Percentiles rank a stretch among this genome's conserved stretches.
These are phyloP conservation scores for Dictyostelium capitatum DNA, from an alignment of 78 protist genomes.

Conservation along the genomic window DNA sequence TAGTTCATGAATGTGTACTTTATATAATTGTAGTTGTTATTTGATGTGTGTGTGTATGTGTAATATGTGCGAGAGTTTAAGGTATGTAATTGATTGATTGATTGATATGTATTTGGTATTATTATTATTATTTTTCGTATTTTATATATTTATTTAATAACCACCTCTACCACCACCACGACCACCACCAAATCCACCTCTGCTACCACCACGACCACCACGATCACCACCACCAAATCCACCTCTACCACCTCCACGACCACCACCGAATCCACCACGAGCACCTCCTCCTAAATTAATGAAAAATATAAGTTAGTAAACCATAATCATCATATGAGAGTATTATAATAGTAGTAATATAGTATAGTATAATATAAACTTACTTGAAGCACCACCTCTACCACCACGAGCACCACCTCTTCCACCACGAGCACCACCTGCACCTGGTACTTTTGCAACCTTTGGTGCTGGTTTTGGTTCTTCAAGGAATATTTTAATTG, in stretches of 20 bases:
- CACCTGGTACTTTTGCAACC: slow-evolving; percentile 23
- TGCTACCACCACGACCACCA: slow-evolving; percentile 33
- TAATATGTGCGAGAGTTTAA: neutral
- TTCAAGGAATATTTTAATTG: slow-evolving; percentile 43
- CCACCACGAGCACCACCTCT: neutral
- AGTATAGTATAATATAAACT: no score
- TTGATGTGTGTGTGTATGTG: neutral
- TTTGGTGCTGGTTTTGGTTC: slow-evolving; percentile 67
- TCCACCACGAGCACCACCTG: neutral
- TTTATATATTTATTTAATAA: neutral
- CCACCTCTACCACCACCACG: slow-evolving; percentile 34
- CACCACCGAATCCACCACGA: neutral
- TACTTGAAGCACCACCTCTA: neutral
- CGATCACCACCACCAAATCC: slow-evolving; percentile 1
- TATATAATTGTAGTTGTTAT: no score
- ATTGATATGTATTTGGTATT: neutral
- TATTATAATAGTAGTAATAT: no score
- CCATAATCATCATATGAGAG: no score
- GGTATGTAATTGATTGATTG: neutral
- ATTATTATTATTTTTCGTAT: no score
- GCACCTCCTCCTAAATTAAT: neutral
- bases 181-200: slow-evolving; percentile 40
- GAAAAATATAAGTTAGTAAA: neutral
- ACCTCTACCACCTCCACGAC: slow-evolving; percentile 3
- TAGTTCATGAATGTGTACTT: no score